Base-by-base conservation (phyloP, 2,329 filamentous ascomycete genomes). In the Penicillium capsulatum region DNA sequence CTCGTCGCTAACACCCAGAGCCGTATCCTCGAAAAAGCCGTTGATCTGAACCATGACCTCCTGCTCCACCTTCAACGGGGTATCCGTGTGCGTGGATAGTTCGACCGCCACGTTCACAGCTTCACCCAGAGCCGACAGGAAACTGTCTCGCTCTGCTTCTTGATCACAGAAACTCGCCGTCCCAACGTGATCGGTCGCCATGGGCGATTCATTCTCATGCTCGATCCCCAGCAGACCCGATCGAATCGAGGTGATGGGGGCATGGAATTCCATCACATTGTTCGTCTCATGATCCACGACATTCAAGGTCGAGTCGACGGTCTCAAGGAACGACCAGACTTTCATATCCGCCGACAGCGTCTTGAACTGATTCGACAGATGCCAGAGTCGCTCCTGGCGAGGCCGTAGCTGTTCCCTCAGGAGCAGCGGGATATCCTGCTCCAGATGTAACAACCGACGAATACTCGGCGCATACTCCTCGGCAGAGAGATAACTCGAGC, bases 241-340 rank as follows among this genome's bases (percentile, higher is more conserved):
- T n/a, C 58, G 45, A 10, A 63, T 63, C 66, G 78, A 80, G 0
- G 76, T 75, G 11, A 82, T 62, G 0, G 79, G 77, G 0, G 77
- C 77, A 6, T 75, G 75, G 42, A 81, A 80, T 50, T 76, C 76
- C 2, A 80, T 41, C 2, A 48, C 68, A 38, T 74, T 73, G 3
- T 63, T 60, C 1, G 58, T 55, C 3, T 64, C 55, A 0, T 59
- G 53, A 28, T 60, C 58, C 7, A 63, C 54, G 5, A 63, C 72
- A 0, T 74, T 74, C 3, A 81, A 63, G 1, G 72, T 70, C 1
- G 78, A 80, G 54, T 81, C 79, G 6, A 77, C 70, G 0, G 77
- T 82, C 51, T 82, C 79, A 42, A 81, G 77, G 28, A 81, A 75
- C 0, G 77, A 79, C 77, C 79, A 82, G 9, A 82, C 67, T 5